Conservation (phyloP, 257 asterid genomes). For the Ophiorrhiza pumila region DNA sequence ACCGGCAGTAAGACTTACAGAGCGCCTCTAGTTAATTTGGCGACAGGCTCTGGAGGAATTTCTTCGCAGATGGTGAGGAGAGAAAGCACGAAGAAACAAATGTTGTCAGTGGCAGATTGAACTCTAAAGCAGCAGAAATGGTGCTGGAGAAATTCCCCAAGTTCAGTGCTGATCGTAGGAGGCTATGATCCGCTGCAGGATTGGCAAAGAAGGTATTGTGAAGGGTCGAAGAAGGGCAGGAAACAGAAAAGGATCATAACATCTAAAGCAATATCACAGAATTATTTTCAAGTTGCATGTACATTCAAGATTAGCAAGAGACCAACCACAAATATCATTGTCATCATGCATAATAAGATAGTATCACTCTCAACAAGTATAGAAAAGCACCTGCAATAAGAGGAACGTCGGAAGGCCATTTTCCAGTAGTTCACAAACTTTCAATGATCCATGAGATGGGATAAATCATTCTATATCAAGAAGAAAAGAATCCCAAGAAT, state of each 20-base stretch:
- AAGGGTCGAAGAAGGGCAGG: constrained; percentile 32
- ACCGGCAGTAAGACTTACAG: constrained; percentile 33
- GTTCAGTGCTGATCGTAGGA: constrained; percentile 32
- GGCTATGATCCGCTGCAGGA: constrained; percentile 45
- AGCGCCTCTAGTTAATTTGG: constrained; percentile 21
- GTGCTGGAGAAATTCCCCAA: constrained; percentile 26
- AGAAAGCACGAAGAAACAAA: constrained; percentile 41
- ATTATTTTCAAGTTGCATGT: not conserved
- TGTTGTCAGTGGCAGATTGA: constrained; percentile 25
- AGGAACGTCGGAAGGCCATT: not conserved
- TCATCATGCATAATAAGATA: not conserved
- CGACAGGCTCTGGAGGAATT: constrained; percentile 38
- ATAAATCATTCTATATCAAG: constrained; percentile 19
- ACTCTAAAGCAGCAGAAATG: not conserved
- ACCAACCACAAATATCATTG: not conserved
- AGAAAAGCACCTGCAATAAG: not conserved
- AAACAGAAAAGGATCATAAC: constrained; percentile 9
- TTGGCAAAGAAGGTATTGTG: constrained; percentile 33
- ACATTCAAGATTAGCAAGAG: not conserved
- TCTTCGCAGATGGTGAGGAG: constrained; percentile 39
- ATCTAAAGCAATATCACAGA: not conserved
- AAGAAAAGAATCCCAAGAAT: constrained; percentile 7
- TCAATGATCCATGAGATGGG: not conserved
- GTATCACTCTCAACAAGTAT: not conserved
- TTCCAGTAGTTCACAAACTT: not conserved